Evolutionary conservation across 345 rosid species (phyloP), one percentile per base, ranked within the genome.

Genomic region (Populus alba): DNA sequence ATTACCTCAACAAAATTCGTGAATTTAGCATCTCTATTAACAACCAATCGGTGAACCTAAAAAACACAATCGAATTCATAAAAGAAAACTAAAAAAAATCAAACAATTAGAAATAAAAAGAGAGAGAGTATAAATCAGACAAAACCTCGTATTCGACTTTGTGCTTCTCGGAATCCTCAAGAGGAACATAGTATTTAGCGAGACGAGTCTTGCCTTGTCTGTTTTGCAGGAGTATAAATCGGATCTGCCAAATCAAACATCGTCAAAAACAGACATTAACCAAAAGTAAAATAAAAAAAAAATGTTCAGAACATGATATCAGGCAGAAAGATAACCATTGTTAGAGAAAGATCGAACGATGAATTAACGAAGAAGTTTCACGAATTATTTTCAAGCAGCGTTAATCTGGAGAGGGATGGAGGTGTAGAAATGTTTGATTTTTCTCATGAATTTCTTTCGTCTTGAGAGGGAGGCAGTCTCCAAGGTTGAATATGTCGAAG

Each of bases 121-220:
- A 29, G n/a, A 29, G n/a, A 61, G 18, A 6, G 3, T 31, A 29
- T 0, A 29, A 20, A 47, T 15, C 18, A 18, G n/a, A 59, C n/a
- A 8, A 45, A 13, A 92, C 98, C 94, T 95, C 99, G 88, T 93
- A 95, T 81, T 95, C 99, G 79, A 95, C 97, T 77, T 89, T 93
- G 90, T 95, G 98, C 87, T 95, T 95, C 93, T 95, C 98, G 41
- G 98, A 89, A 74, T 93, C 99, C 84, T 95, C 99, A 73, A 95
- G 97, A 74, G 99, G 99, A 47, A 95, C 96, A 75, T 95, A 95
- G 87, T 95, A 95, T 74, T 95, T 95, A 76, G 99, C 99, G 11
- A 95, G 97, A 85, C 99, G 98, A 76, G 99, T 95, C 94, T 95
- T 95, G 15, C 99, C 99, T 84, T 95, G 97, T 87, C 99, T 89